These are phyloP conservation scores for Achlya hypogyna DNA, from an alignment of 352 stramenopile species.

Conservation along the genomic window DNA sequence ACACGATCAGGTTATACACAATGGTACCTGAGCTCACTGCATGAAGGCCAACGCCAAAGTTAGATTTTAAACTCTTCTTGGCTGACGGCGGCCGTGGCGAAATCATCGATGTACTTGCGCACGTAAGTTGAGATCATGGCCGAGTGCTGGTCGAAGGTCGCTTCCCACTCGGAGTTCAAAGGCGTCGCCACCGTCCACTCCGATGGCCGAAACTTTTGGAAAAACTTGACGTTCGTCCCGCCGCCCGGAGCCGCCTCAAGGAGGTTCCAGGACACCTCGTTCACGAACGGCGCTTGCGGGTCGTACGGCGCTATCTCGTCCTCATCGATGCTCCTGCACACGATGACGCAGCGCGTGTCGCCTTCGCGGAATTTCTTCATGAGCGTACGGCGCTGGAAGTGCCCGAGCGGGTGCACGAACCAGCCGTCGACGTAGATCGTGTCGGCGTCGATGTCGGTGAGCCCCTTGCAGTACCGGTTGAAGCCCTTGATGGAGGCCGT, in stretches of 20 bases:
- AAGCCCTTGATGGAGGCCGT: background rate
- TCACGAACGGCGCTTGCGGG: background rate
- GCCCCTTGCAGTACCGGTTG: background rate
- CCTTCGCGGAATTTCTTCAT: background rate
- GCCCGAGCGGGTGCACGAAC: constrained; percentile 4
- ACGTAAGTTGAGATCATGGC: background rate
- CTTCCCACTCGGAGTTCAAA: background rate
- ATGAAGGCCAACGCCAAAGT: too few species aligned
- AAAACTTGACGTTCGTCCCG: constrained; percentile 4
- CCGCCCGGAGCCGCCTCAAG: background rate
- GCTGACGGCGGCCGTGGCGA: background rate
- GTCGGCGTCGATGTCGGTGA: background rate
- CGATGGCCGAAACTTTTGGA: background rate
- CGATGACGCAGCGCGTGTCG: background rate
- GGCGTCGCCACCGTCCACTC: background rate
- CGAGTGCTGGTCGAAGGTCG: background rate
- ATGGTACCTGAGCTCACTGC: too few species aligned
- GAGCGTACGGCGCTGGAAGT: background rate
- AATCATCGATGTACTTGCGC: background rate
- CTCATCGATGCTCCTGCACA: background rate
- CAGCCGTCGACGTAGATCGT: constrained; percentile 1
- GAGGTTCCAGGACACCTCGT: background rate
- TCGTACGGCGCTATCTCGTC: background rate
- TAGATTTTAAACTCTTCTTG: too few species aligned
- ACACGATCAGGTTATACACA: too few species aligned